Evolutionary conservation across 257 asterid species (phyloP), one percentile per base, ranked within the genome.

Genomic region (Fraxinus cuspidata): DNA sequence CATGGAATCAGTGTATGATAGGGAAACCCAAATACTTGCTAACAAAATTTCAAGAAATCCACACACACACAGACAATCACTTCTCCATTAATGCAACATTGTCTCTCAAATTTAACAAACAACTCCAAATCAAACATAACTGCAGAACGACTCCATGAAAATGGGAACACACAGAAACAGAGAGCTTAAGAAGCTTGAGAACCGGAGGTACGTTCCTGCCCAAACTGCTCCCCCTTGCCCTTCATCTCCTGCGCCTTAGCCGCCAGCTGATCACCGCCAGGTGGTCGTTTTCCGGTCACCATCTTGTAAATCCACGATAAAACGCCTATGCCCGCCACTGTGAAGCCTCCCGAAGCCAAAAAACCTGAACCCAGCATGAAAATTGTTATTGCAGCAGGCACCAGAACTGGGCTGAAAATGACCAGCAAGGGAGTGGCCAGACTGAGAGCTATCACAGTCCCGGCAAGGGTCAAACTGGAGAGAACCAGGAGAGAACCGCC

Each of bases 351-450:
- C 0, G 97, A 91, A 10, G 92, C 92, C 81, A 91, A 29, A 27
- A 93, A 89, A 8, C 98, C 98, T 0, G 90, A 51, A 2, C 64
- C 63, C 35, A 93, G 32, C 74, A 86, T 0, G 56, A 89, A 90
- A 5, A 87, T 27, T 0, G 94, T 82, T 1, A 87, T 44, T 27
- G 77, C 81, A 3, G 98, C 97, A 9, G 98, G 97, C 2, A 91
- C 92, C 0, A 93, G 88, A 3, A 93, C 94, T 15, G 98, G 97
- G 86, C 97, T 93, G 77, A 93, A 93, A 71, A 93, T 89, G 29
- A 91, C 97, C 35, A 93, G 87, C 78, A 91, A 81, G 0, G 98
- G 98, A 0, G 96, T 93, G 2, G 94, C 97, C 16, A 89, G 47
- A 3, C 94, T 83, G 32, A 93, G 97, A 0, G 86, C 93, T 0